Percentiles rank a stretch among this genome's conserved stretches.
These are phyloP conservation scores for Yarrowia osloensis DNA, from an alignment of 805 yeast species.

Conservation along the genomic window DNA sequence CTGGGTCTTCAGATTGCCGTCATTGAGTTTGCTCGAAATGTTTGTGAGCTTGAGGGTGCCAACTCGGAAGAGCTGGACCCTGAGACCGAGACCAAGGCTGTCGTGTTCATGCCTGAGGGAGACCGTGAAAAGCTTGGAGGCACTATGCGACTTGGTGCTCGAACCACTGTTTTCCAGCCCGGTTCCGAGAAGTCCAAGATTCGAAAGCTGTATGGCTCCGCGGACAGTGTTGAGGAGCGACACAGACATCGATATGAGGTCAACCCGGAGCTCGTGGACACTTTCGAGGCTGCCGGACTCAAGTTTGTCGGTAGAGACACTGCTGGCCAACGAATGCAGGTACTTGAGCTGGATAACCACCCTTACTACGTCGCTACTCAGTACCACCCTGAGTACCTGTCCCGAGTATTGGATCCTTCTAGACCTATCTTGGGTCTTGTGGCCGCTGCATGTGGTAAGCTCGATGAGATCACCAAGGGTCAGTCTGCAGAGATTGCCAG, in stretches of 20 bases:
- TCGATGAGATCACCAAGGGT: slow-evolving; percentile 57
- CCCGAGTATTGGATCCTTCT: slow-evolving; percentile 95
- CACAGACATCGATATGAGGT: slow-evolving; percentile 99
- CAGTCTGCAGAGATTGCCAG: slow-evolving; percentile 30
- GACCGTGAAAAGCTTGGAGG: slow-evolving; percentile 96
- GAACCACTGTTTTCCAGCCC: slow-evolving; percentile 78
- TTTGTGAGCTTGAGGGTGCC: slow-evolving; percentile 66
- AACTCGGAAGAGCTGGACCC: slow-evolving; percentile 80
- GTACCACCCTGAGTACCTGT: slow-evolving; percentile 97
- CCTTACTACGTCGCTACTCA: slow-evolving; percentile 94
- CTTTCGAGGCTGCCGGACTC: slow-evolving; percentile 77
- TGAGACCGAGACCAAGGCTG: slow-evolving; percentile 67
- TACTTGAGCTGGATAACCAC: slow-evolving; percentile 80
- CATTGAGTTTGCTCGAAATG: slow-evolving; percentile 85
- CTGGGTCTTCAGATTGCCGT: slow-evolving; percentile 97
- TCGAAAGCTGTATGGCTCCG: slow-evolving; percentile 75
- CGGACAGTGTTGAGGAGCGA: slow-evolving; percentile 75
- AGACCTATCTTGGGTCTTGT: slow-evolving; percentile 94
- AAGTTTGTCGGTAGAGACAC: slow-evolving; percentile 94
- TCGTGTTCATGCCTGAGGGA: slow-evolving; percentile 98
- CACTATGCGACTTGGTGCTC: slow-evolving; percentile 96
- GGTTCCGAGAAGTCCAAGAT: slow-evolving; percentile 68
- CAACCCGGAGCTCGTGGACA: slow-evolving; percentile 75
- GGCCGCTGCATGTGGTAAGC: slow-evolving; percentile 87
- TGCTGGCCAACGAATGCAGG: slow-evolving; percentile 87